A percentile compares a stretch with the other conserved stretches of the same genome.
phyloP scores from a whole-genome alignment of 73 alveolate species.

The Tetrahymena thermophila region DNA sequence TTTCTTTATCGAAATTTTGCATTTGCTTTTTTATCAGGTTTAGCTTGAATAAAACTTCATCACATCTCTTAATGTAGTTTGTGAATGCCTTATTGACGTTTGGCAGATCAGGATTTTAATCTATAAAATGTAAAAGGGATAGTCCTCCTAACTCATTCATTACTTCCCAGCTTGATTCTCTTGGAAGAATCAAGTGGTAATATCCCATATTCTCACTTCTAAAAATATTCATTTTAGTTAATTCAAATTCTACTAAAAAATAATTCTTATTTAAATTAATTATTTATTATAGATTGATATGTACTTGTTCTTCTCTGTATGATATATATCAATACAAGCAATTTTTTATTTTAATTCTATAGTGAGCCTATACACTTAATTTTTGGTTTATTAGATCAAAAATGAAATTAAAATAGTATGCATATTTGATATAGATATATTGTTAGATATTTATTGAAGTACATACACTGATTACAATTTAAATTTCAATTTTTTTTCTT shows the following conservation, averaged over 20 bases:
- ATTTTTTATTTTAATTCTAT: not conserved
- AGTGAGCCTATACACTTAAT: not conserved
- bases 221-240: constrained; percentile 53
- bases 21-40: not conserved
- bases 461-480: not conserved
- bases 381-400: not conserved
- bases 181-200: constrained; percentile 30
- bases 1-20: not conserved
- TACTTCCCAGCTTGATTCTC: constrained; percentile 35
- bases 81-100: constrained; percentile 62
- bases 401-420: not conserved
- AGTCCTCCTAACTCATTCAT: constrained; percentile 39
- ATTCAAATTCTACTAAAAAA: not conserved
- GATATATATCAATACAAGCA: not conserved
- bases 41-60: not conserved
- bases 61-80: not conserved
- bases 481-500: not conserved
- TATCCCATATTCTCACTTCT: constrained; percentile 35
- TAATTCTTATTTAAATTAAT: not conserved
- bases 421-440: not conserved
- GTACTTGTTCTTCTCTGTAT: not conserved
- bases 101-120: constrained; percentile 70
- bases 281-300: too few relatives aligned
- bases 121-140: constrained; percentile 83
- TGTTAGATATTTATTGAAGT: not conserved